Evolutionary conservation across 2,329 filamentous ascomycete species (phyloP).

Genomic region (Diaporthe vaccinii): DNA sequence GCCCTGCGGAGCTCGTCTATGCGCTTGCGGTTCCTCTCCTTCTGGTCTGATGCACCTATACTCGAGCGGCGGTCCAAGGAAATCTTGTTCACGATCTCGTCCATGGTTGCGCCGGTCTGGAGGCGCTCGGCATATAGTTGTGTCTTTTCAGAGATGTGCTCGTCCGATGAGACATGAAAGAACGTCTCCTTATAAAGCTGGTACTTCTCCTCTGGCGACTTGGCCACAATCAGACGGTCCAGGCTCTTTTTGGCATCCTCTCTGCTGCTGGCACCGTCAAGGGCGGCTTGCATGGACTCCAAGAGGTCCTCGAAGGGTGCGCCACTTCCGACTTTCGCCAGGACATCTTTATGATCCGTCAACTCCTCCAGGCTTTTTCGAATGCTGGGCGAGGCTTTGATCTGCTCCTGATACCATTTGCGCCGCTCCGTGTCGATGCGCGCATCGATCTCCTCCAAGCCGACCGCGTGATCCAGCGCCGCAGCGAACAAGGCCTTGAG

Average conservation of each 20-base stretch:
- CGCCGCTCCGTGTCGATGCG: slow-evolving; percentile 65
- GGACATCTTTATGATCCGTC: slow-evolving; percentile 33
- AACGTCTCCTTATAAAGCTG: slow-evolving; percentile 45
- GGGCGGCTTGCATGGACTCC: slow-evolving; percentile 41
- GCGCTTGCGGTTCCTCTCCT: slow-evolving; percentile 47
- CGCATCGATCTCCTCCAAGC: slow-evolving; percentile 61
- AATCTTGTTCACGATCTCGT: slow-evolving; percentile 46
- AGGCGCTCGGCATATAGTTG: slow-evolving; percentile 47
- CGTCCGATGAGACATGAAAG: slow-evolving; percentile 41
- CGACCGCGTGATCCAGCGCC: slow-evolving; percentile 58
- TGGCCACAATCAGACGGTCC: slow-evolving; percentile 42
- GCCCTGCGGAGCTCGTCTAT: slow-evolving; percentile 47
- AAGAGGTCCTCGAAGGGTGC: slow-evolving; percentile 42
- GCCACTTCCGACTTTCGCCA: slow-evolving; percentile 38
- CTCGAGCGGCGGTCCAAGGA: slow-evolving; percentile 45
- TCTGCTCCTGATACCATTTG: slow-evolving; percentile 63
- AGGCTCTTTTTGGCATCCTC: slow-evolving; percentile 34
- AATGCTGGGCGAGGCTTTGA: slow-evolving; percentile 43
- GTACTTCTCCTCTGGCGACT: slow-evolving; percentile 37
- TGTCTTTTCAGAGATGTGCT: slow-evolving; percentile 43
- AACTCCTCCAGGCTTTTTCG: slow-evolving; percentile 44
- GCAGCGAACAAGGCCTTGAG: slow-evolving; percentile 64
- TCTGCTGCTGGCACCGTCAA: slow-evolving; percentile 20
- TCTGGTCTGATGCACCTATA: slow-evolving; percentile 44
- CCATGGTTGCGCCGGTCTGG: slow-evolving; percentile 44